These are phyloP conservation scores for Starmerella tilneyi DNA, from an alignment of 805 yeast genomes.

Conservation along the genomic window DNA sequence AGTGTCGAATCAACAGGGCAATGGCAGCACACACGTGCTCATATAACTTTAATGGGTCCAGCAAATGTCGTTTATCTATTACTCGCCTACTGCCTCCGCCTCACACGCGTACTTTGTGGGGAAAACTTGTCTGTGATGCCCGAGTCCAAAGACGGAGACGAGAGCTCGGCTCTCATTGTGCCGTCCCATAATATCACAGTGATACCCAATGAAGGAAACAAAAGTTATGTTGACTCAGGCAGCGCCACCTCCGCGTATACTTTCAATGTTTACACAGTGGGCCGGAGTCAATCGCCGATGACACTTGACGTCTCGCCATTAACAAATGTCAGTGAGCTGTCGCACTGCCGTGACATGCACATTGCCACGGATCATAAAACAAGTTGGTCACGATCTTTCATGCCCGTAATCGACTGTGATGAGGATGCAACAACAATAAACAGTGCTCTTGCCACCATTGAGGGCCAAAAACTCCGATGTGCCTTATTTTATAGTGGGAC, in stretches of 20 bases:
- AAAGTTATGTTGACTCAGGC: not conserved
- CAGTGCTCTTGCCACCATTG: not conserved
- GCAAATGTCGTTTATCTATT: too few relatives aligned
- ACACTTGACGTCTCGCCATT: not conserved
- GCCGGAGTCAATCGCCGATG: not conserved
- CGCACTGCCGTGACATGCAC: too few relatives aligned
- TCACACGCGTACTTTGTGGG: too few relatives aligned
- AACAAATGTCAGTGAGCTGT: not conserved
- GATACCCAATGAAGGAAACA: too few relatives aligned
- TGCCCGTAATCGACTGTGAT: constrained; percentile 13
- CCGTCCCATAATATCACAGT: not conserved
- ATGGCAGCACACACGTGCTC: too few relatives aligned
- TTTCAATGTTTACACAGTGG: not conserved
- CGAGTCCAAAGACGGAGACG: not conserved
- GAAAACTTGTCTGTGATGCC: too few relatives aligned
- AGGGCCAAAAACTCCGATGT: constrained; percentile 1
- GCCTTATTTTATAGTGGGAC: constrained; percentile 11
- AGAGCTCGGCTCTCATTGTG: not conserved
- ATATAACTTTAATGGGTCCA: too few relatives aligned
- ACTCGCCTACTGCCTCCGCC: too few relatives aligned
- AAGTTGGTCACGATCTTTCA: too few relatives aligned
- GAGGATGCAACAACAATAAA: not conserved
- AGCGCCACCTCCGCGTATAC: not conserved
- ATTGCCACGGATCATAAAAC: too few relatives aligned
- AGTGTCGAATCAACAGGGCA: too few relatives aligned